Base-by-base conservation (phyloP, 768 basidiomycete genomes). In the Favolaschia claudopus region DNA sequence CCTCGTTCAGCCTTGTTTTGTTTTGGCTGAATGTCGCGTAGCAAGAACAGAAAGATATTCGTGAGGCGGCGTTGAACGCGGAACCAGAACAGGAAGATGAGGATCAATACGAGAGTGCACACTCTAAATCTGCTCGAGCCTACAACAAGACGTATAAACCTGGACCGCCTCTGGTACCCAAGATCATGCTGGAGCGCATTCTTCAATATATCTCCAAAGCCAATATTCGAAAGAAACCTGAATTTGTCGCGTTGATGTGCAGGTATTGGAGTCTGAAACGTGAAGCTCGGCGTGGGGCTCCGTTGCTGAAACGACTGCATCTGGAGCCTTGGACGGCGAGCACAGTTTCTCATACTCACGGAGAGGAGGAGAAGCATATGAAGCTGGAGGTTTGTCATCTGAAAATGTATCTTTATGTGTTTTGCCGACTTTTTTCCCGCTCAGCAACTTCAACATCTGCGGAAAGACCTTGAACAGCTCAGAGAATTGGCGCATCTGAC, bases 191-290 rank as follows among this genome's bases (percentile, higher is more conserved):
- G n/a, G 82, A 89, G 7, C 85, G 89, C 9, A 88, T 99, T 48
- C 59, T 87, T 22, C 80, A 84, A 49, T 98, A 99, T 66, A 87
- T 92, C 33, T 71, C 72, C 33, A 88, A 86, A 64, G 79, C 96
- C 37, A 79, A 72, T 29, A 77, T 97, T 5, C 79, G 90, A 60
- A 94, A 92, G 72, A 93, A 91, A 69, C 66, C 75, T 4, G 89
- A 92, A 40, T 92, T 96, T 53, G 75, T 99, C 13, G 82, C 87
- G 44, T 74, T 86, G 67, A 80, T 95, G 29, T 96, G 92, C 68
- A 85, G 87, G 68, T 99, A 98, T 69, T 99, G 97, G 97, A 98
- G 97, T 74, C 72, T 99, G 73, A 99, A 99, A 76, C 80, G 97
- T 5, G 96, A 99, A 71, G 93, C 88, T 1, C 83, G 97, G 60